Conservation (phyloP, 2,329 filamentous ascomycete genomes). For the Lasiodiplodia sp. region DNA sequence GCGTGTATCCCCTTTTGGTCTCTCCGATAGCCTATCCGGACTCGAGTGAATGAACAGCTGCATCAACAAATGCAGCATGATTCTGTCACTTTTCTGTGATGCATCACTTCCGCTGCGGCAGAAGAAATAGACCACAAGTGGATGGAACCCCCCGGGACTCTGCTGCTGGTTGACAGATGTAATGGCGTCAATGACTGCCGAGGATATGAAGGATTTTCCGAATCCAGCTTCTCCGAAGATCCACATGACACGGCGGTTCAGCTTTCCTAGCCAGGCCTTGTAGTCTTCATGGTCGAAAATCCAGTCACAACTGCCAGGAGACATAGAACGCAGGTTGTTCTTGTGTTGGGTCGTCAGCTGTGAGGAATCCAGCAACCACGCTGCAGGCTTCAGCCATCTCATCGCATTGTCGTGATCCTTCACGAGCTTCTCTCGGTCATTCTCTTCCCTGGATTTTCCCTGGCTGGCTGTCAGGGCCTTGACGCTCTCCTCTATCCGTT, state of each 20-base stretch:
- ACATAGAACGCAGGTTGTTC: background rate
- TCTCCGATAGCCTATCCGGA: no score
- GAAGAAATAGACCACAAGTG: background rate
- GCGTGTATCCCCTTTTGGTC: background rate
- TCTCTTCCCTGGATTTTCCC: background rate
- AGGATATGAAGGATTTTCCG: background rate
- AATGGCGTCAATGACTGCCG: background rate
- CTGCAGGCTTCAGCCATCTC: background rate
- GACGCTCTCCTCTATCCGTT: no score
- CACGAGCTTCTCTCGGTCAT: background rate
- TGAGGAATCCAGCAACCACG: background rate
- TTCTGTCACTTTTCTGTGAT: background rate
- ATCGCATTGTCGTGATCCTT: background rate
- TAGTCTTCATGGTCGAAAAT: background rate
- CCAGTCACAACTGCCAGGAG: background rate
- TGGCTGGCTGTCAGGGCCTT: no score
- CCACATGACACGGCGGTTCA: background rate
- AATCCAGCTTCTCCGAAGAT: background rate
- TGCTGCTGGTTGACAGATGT: background rate
- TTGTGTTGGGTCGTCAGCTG: background rate
- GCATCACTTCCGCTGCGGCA: constrained; percentile 1
- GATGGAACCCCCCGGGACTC: background rate
- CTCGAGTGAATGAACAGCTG: background rate
- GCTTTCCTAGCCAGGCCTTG: background rate
- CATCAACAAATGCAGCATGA: background rate